Evolutionary conservation across 805 yeast genomes (phyloP).

Genomic region (Lipomyces chichibuensis): DNA sequence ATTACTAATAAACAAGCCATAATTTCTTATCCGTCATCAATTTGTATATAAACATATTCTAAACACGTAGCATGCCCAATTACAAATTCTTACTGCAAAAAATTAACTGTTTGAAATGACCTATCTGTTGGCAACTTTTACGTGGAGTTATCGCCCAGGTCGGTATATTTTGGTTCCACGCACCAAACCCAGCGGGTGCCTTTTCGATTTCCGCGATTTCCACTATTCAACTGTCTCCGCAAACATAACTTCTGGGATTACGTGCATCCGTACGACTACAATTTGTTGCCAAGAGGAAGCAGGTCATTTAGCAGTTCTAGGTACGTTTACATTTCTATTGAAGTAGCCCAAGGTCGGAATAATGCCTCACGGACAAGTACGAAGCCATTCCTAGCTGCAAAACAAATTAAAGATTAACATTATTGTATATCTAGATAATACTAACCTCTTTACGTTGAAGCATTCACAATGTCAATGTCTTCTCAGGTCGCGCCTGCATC

Average conservation of each 20-base stretch:
- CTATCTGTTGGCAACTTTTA: neutral
- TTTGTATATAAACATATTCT: neutral
- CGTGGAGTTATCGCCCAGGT: neutral
- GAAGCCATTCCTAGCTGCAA: neutral
- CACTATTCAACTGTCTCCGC: neutral
- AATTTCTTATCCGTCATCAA: neutral
- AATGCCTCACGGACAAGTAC: neutral
- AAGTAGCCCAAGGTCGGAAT: neutral
- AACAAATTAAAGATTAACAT: neutral
- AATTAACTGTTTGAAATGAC: neutral
- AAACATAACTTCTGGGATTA: neutral
- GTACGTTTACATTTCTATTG: neutral
- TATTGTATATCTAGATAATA: neutral
- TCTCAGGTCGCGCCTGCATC: slow-evolving; percentile 4
- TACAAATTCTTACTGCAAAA: neutral
- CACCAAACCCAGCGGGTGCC: neutral
- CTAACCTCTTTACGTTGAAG: neutral
- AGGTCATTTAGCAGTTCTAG: neutral
- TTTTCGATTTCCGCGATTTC: neutral
- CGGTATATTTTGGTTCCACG: neutral
- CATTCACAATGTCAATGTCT: slow-evolving; percentile 1
- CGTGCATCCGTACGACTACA: neutral
- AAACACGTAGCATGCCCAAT: neutral
- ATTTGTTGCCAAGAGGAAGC: neutral
- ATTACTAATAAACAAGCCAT: too few relatives aligned